Evolutionary conservation across 140 eudicot species (phyloP).

Genomic region (Erigeron philadelphicus): DNA sequence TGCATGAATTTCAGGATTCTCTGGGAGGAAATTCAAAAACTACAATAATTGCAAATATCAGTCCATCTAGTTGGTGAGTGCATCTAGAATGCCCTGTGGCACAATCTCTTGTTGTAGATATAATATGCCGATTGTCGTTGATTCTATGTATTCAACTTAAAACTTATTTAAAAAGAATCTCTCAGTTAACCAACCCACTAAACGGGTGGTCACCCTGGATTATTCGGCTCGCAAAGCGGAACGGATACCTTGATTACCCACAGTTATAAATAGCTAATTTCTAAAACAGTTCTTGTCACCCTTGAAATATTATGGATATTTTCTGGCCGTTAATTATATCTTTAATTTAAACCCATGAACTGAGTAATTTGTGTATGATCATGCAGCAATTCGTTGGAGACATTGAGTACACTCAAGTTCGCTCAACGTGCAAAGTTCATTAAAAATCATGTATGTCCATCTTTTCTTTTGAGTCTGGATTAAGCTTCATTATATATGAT

Average conservation of each 20-base stretch:
- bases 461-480: not conserved
- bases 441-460: constrained; percentile 78
- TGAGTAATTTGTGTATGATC: constrained; percentile 19
- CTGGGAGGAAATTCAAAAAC: constrained; percentile 99
- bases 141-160: not conserved
- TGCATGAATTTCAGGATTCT: constrained; percentile 66
- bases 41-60: constrained; percentile 81
- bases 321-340: not conserved
- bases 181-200: not conserved
- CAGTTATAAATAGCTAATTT: not conserved
- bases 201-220: too few relatives aligned
- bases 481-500: not conserved
- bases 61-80: constrained; percentile 84
- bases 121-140: not conserved
- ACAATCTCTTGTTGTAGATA: constrained; percentile 8
- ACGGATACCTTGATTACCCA: not conserved
- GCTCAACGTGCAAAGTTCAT: constrained; percentile 98
- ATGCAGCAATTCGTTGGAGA: constrained; percentile 91
- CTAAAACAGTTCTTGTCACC: not conserved
- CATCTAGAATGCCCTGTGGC: constrained; percentile 18
- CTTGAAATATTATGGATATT: not conserved
- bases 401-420: constrained; percentile 92
- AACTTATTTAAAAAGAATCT: not conserved
- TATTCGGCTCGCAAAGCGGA: too few relatives aligned
- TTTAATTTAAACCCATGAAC: constrained; percentile 2